Base-by-base conservation (phyloP, 2,329 filamentous ascomycete species). In the Stagonosporopsis rhizophila region DNA sequence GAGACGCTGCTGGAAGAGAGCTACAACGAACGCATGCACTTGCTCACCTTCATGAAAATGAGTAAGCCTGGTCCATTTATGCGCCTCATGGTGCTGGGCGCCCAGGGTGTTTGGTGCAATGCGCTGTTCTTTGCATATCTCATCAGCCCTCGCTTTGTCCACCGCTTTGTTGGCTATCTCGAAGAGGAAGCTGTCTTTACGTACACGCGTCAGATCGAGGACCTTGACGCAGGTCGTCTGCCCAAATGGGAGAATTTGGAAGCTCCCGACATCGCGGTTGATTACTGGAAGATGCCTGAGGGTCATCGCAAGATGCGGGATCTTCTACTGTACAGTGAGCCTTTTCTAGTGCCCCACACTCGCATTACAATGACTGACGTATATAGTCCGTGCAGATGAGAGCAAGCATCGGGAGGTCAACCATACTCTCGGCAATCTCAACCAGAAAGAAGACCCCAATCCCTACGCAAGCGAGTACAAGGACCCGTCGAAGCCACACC, bases 171-270 rank as follows among this genome's bases (percentile, higher is more conserved):
- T 49, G 95, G 93, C 1, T 98, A 98, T 68, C 86, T 99, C 12
- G 95, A 99, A 77, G 95, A 99, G 75, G 95, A 99, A 77, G 95
- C 95, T 8, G 94, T 98, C 1, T 85, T 96, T 71, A 99, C 95
- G 0, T 99, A 99, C 80, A 95, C 92, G 0, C 87, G 92, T 45
- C 91, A 92, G 58, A 90, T 98, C 67, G 82, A 87, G 64, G 95
- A 98, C 71, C 85, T 99, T 22, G 93, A 98, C 56, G 83, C 84
- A 2, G 94, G 94, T n/a, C 85, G 86, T 56, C 80, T 97, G 14
- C 92, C 93, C 0, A 87, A 87, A 66, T 99, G 95, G 93, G 81
- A 85, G 23, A 84, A 87, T 7, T 88, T 96, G 69, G 68, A 83
- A 49, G 91, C 95, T 2, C 95, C 95, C 0, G 91, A 96, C 57